Base-by-base conservation (phyloP, 768 basidiomycete genomes). In the Naganishia kalamii region DNA sequence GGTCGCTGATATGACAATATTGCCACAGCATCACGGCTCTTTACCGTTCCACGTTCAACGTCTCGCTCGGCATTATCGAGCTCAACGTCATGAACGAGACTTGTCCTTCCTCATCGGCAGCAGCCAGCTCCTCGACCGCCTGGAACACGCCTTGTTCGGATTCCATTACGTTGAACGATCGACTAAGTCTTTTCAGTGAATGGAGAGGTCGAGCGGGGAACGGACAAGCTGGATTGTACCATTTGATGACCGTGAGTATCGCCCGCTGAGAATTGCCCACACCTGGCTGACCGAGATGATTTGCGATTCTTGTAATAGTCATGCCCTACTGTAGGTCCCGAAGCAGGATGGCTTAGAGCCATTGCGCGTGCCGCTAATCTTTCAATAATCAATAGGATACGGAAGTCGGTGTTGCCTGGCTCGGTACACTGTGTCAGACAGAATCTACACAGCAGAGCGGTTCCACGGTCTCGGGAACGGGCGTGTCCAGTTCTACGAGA, bases 151-250 rank as follows among this genome's bases (percentile, higher is more conserved):
- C 82, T 3, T 93, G 91, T 77, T 71, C 63, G 32, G 52, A 73
- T 6, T 80, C 79, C 33, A 75, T 82, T 69, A 83, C 81, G 4
- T 81, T 94, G 52, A 87, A 90, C 75, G 77, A 82, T 44, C 84
- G 90, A 4, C 81, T 92, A 29, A 89, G 88, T 17, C 76, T 85
- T 3, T 92, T 94, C 78, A 88, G 87, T 4, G 80, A 85, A 66
- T 94, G 90, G 90, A 81, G 91, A 65, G 90, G 89, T 0, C 71
- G 79, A 47, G 86, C 86, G 70, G 84, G 86, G 7, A 77, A 81
- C n/a, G 89, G 91, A 73, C 83, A 85, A 19, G 85, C 83, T 23
- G 91, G 90, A 2, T 81, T 94, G 32, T 92, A 90, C 88, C 90
- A 92, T 79, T 80, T 92, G 13, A 88, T 92, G 86, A 89, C 87